phyloP scores from a whole-genome alignment of 352 stramenopile genomes.

The Peronospora belbahrii region DNA sequence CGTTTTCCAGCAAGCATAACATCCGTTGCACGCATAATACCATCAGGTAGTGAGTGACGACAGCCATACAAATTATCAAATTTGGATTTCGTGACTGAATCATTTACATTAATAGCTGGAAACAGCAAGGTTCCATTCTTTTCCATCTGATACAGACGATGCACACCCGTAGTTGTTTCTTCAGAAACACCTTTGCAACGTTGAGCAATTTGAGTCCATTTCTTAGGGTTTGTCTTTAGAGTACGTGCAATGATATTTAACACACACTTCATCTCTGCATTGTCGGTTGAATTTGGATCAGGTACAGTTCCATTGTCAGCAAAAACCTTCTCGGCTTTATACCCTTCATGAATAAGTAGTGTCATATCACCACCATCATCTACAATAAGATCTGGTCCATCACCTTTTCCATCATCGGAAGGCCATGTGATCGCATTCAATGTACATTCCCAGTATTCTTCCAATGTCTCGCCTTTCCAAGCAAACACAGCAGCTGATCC shows the following conservation, averaged over 20 bases:
- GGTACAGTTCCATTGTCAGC: slow-evolving; percentile 90
- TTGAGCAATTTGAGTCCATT: slow-evolving; percentile 94
- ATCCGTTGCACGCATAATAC: slow-evolving; percentile 98
- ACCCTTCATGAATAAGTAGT: slow-evolving; percentile 97
- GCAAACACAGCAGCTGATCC: slow-evolving; percentile 94
- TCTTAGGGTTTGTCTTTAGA: slow-evolving; percentile 91
- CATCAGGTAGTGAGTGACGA: slow-evolving; percentile 97
- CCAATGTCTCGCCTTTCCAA: slow-evolving; percentile 97
- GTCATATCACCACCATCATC: slow-evolving; percentile 99
- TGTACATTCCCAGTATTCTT: slow-evolving; percentile 99
- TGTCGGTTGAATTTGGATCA: slow-evolving; percentile 92
- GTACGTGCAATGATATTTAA: slow-evolving; percentile 94
- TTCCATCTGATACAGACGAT: slow-evolving; percentile 98
- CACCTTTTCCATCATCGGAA: slow-evolving; percentile 93
- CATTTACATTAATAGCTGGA: slow-evolving; percentile 98
- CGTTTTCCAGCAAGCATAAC: slow-evolving; percentile 99
- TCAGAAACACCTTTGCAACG: slow-evolving; percentile 96
- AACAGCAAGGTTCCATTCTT: slow-evolving; percentile 94
- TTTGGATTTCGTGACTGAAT: slow-evolving; percentile 99
- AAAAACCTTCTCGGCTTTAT: slow-evolving; percentile 95
- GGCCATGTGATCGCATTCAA: slow-evolving; percentile 95
- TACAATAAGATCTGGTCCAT: slow-evolving; percentile 96
- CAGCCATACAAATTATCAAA: slow-evolving; percentile 99
- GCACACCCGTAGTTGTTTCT: slow-evolving; percentile 97
- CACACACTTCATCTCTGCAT: slow-evolving; percentile 98